Percentiles rank a stretch among this genome's conserved stretches.
Conservation (phyloP, 2,329 filamentous ascomycete species). For the Ascochyta pisi region DNA sequence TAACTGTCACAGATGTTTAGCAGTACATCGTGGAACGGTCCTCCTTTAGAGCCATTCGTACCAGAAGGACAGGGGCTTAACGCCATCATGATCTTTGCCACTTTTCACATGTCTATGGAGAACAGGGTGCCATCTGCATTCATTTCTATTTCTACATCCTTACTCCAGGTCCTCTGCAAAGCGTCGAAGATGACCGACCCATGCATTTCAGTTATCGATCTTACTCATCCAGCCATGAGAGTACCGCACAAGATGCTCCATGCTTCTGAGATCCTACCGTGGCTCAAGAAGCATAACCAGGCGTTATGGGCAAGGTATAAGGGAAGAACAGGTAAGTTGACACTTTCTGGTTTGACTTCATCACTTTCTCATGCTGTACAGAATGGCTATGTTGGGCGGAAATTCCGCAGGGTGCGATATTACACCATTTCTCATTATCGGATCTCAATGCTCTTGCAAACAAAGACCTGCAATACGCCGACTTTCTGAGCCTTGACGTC, state of each 20-base stretch:
- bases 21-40: too few species aligned
- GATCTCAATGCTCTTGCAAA: not conserved
- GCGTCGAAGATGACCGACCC: not conserved
- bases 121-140: too few species aligned
- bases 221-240: too few species aligned
- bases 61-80: too few species aligned
- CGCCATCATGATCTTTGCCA: too few species aligned
- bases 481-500: not conserved
- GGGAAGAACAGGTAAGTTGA: not conserved
- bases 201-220: too few species aligned
- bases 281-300: not conserved
- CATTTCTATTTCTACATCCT: too few species aligned
- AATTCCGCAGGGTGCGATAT: not conserved
- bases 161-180: conserved; percentile 5
- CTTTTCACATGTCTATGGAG: too few species aligned
- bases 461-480: not conserved
- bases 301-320: conserved; percentile 9
- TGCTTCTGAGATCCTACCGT: not conserved
- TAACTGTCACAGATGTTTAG: too few species aligned
- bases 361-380: not conserved
- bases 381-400: too few species aligned
- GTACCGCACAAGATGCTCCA: not conserved
- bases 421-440: not conserved
- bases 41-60: too few species aligned
- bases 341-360: not conserved